A percentile compares a stretch with the other conserved stretches of the same genome.
These are phyloP conservation scores for Verbascum thapsus DNA, from an alignment of 257 asterid genomes.

Conservation along the genomic window DNA sequence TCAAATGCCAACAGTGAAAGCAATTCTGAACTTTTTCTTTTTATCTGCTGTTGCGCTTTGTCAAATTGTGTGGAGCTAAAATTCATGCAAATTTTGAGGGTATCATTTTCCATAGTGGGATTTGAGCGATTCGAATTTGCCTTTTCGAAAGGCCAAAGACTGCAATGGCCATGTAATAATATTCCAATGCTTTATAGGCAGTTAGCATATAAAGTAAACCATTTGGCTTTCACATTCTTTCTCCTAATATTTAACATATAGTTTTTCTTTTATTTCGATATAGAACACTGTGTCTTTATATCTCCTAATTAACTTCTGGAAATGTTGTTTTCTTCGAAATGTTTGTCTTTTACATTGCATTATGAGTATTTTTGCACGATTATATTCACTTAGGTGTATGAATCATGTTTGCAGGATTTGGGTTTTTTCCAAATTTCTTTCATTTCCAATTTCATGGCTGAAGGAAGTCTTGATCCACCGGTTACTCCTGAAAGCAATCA, in stretches of 20 bases:
- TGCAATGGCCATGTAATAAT: conserved; percentile 9
- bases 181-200: conserved; percentile 1
- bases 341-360: neutral
- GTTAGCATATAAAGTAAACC: neutral
- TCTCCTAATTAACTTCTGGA: neutral
- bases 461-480: conserved; percentile 40
- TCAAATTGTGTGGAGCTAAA: neutral
- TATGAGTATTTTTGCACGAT: neutral
- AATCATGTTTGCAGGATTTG: conserved; percentile 34
- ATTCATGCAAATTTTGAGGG: neutral
- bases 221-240: too few species aligned
- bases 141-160: neutral
- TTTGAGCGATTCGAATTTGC: neutral
- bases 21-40: too few species aligned
- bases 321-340: conserved; percentile 10
- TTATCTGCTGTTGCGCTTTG: too few species aligned
- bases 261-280: too few species aligned
- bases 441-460: conserved; percentile 52
- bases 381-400: neutral
- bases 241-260: too few species aligned
- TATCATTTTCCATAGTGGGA: neutral
- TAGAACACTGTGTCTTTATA: neutral
- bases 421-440: conserved; percentile 15
- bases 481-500: conserved; percentile 34
- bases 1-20: conserved; percentile 1